Evolutionary conservation across 2,329 filamentous ascomycete genomes (phyloP), one percentile per base, ranked within the genome.

Genomic region (Aspergillus melleus): DNA sequence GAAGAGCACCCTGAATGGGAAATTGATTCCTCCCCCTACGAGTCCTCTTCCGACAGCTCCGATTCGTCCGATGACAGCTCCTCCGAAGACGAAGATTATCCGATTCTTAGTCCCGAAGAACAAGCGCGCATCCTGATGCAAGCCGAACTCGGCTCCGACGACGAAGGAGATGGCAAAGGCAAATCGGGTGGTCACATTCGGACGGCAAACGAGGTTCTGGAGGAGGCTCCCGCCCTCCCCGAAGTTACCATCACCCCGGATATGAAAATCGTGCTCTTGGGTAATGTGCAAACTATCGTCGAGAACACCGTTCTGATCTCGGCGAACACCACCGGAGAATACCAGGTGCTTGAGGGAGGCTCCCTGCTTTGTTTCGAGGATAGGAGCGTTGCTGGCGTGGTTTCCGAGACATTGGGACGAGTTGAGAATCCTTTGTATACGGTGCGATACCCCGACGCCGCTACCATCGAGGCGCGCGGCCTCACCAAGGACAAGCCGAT

Each of bases 361-460:
- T 96, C 93, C 0, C 85, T 96, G 3, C 83, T 99, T 29, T 97
- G 92, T 77, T 86, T 88, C 29, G 85, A 86, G 63, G 86, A 95
- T 67, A 84, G 92, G 55, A 85, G 83, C 20, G 85, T 97, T 29
- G 84, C 97, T 56, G 95, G 93, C 24, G 88, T 86, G 19, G 85
- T 98, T n/a, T 84, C 88, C 4, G 94, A 98, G 70, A 90, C 91
- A 5, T 84, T 98, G 36, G 95, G 94, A 51, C 86, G 90, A 70
- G 92, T 97, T 3, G 85, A 92, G 64, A 88, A 92, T 66, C 95
- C 95, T 9, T 81, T 93, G 66, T 99, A 98, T 77, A 90, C 90
- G 1, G 85, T 97, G 10, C 85, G 87, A 42, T 96, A 96, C 73
- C 83, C 84, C 16, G 88, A 85, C 52, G 79, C 85, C 1, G 84